Evolutionary conservation across 768 basidiomycete genomes (phyloP), one percentile per base, ranked within the genome.

Genomic region (Rhodotorula graminis): DNA sequence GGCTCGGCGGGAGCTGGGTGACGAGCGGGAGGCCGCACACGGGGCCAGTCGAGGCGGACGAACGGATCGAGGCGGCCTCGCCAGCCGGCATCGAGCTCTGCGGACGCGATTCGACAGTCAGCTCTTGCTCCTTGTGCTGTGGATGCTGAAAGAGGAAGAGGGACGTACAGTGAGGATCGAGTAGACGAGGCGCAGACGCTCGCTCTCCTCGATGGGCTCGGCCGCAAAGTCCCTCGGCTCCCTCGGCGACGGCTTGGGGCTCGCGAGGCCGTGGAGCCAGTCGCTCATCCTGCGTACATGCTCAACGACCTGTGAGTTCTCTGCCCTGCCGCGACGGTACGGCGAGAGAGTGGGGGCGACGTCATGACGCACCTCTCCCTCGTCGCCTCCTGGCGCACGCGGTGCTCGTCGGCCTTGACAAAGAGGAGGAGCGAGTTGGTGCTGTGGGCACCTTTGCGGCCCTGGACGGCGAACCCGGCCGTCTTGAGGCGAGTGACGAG

Each of bases 151-250:
- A 33, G 44, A 9, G 21, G 6, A 9, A 9, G 1, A 49, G 29
- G 25, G 27, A 55, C 73, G 62, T 40, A 67, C 65, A 6, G 91
- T 87, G 71, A 93, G 83, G 79, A 88, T 89, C 14, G 84, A 79
- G 77, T 93, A 84, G 0, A 92, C 85, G 44, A 92, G 85, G n/a
- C 92, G 87, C 31, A 93, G 82, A n/a, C 89, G 86, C 78, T 93
- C 89, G 1, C 91, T 88, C 11, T 89, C 85, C 0, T 86, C 86
- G 42, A 90, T 81, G 1, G 76, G 75, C 0, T 74, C 58, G 0
- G 85, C 81, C 7, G 82, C 82, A 4, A 82, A 80, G 65, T 84
- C 84, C 31, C 84, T 79, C 49, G 85, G 84, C 42, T 82, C 80
- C 11, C 84, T 82, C 80, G 42, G 84, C 81, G 27, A 86, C 77